Evolutionary conservation across 257 asterid species (phyloP).

Genomic region (Plantago elongata): DNA sequence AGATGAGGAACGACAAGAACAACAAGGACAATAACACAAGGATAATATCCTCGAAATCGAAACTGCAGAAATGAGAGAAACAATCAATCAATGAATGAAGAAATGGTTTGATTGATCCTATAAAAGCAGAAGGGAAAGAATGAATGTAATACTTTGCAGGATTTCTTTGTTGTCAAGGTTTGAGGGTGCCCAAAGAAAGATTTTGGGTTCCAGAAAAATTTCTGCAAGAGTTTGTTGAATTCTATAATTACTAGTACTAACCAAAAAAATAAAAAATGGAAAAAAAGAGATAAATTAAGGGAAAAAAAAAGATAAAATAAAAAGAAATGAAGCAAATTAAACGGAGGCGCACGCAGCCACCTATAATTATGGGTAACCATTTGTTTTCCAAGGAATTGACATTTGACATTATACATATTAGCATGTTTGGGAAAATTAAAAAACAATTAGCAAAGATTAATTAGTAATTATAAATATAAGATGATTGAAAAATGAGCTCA

Average conservation of each 20-base stretch:
- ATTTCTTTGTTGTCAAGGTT: conserved; percentile 57
- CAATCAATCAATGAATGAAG: too few relatives aligned
- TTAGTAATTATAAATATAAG: too few relatives aligned
- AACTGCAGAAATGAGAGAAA: too few relatives aligned
- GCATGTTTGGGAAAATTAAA: too few relatives aligned
- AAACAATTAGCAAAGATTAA: too few relatives aligned
- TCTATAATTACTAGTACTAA: conserved; percentile 18
- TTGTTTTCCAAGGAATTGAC: conserved; percentile 18
- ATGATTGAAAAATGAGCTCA: conserved; percentile 5
- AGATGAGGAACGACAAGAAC: neutral
- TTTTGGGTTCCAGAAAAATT: conserved; percentile 39
- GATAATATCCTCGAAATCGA: conserved; percentile 25
- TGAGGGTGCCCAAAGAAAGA: conserved; percentile 48
- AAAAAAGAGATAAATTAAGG: neutral
- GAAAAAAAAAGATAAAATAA: neutral
- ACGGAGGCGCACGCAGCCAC: conserved; percentile 18
- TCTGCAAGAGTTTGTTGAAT: conserved; percentile 18
- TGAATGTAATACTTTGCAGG: conserved; percentile 29
- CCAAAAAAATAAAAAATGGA: conserved; percentile 1
- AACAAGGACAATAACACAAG: conserved; percentile 10
- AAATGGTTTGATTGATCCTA: too few relatives aligned
- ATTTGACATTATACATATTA: too few relatives aligned
- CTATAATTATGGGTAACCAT: conserved; percentile 38
- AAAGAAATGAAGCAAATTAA: conserved; percentile 10
- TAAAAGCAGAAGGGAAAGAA: too few relatives aligned